These are phyloP conservation scores for Baeospora myosura DNA, from an alignment of 1,284 basidiomycete species.

Conservation along the genomic window DNA sequence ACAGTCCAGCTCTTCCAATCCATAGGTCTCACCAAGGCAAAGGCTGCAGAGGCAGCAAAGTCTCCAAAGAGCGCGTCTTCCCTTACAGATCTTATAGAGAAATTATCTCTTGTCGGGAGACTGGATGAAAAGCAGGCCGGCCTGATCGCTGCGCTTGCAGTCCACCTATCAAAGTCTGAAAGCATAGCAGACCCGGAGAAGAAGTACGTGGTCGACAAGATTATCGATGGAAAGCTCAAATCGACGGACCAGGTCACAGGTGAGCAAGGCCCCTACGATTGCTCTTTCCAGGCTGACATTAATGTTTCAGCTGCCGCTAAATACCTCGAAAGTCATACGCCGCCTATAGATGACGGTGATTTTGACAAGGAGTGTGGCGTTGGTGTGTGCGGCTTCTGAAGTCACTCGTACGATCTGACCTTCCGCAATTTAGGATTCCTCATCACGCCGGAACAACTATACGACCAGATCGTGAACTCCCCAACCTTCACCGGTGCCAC, in stretches of 20 bases:
- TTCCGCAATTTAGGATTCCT: slow-evolving; percentile 56
- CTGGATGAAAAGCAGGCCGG: slow-evolving; percentile 80
- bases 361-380: slow-evolving; percentile 86
- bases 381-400: slow-evolving; percentile 46
- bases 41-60: slow-evolving; percentile 80
- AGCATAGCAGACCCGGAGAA: slow-evolving; percentile 46
- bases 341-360: slow-evolving; percentile 61
- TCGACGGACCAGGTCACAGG: slow-evolving; percentile 84
- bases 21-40: slow-evolving; percentile 72
- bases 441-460: slow-evolving; percentile 68
- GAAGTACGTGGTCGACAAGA: slow-evolving; percentile 61
- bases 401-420: slow-evolving; percentile 6
- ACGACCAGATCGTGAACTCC: slow-evolving; percentile 55
- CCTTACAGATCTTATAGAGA: slow-evolving; percentile 67
- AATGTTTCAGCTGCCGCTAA: slow-evolving; percentile 63
- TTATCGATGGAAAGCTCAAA: slow-evolving; percentile 70
- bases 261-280: slow-evolving; percentile 22
- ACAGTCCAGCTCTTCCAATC: slow-evolving; percentile 70
- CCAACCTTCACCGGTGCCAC: slow-evolving; percentile 46
- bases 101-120: slow-evolving; percentile 39
- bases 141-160: slow-evolving; percentile 65
- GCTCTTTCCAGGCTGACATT: slow-evolving; percentile 5
- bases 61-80: slow-evolving; percentile 67
- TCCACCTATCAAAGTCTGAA: slow-evolving; percentile 51
- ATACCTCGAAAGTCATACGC: slow-evolving; percentile 58